Conservation (phyloP, 345 rosid species). For the Melastoma malabathricum region DNA sequence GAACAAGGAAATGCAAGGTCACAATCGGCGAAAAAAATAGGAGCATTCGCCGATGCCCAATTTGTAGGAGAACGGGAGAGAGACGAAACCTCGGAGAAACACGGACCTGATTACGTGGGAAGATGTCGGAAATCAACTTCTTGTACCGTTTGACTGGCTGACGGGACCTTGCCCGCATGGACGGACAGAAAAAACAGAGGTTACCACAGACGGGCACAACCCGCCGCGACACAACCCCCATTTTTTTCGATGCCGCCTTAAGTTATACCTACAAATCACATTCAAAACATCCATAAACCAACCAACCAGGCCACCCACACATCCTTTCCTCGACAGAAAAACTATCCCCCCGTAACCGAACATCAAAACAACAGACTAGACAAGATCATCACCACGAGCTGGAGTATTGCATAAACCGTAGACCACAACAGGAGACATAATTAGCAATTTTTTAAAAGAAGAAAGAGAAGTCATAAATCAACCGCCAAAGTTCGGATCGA, state of each 20-base stretch:
- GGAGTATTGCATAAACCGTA: no score
- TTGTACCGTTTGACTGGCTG: constrained; percentile 96
- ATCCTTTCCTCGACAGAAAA: no score
- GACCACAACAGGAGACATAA: no score
- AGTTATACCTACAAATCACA: constrained; percentile 1
- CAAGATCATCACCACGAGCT: no score
- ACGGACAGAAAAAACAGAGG: constrained; percentile 92
- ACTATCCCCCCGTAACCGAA: no score
- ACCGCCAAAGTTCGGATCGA: no score
- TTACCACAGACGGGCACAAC: constrained; percentile 77
- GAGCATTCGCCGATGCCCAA: no score
- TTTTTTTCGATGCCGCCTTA: constrained; percentile 20
- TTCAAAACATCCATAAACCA: not conserved
- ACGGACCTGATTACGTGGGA: constrained; percentile 72
- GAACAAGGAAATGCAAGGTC: constrained; percentile 1
- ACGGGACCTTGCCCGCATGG: constrained; percentile 82
- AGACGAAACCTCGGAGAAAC: not conserved
- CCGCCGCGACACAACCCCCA: constrained; percentile 94
- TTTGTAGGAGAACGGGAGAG: not conserved
- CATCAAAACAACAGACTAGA: no score
- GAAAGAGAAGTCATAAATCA: no score
- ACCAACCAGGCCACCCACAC: not conserved
- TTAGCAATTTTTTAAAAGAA: no score
- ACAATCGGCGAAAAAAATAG: no score
- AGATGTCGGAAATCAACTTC: constrained; percentile 63